Evolutionary conservation across 2,329 filamentous ascomycete species (phyloP).

Genomic region (Macrophomina pseudophaseolina): DNA sequence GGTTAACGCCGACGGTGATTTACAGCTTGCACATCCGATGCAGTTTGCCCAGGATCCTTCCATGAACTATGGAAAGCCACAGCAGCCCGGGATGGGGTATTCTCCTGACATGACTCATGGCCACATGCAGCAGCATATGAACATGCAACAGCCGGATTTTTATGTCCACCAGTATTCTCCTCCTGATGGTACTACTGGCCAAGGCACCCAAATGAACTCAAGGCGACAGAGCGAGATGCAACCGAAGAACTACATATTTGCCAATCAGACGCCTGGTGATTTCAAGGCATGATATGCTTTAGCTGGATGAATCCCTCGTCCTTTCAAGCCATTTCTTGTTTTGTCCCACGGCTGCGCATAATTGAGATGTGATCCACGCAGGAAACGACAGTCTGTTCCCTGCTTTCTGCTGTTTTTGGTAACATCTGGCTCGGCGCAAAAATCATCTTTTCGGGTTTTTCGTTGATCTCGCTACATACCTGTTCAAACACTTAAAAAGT

Average conservation of each 20-base stretch:
- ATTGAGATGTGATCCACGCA: conserved; percentile 10
- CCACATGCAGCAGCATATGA: conserved; percentile 20
- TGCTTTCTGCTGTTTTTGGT: conserved; percentile 16
- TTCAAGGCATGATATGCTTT: conserved; percentile 38
- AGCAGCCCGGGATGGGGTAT: conserved; percentile 3
- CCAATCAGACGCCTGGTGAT: conserved; percentile 53
- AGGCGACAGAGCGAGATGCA: conserved; percentile 36
- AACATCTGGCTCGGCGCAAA: conserved; percentile 19
- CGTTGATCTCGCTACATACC: conserved; percentile 25
- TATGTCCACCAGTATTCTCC: conserved; percentile 56
- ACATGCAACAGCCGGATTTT: conserved; percentile 44
- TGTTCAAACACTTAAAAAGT: conserved; percentile 24
- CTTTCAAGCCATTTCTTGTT: conserved; percentile 13
- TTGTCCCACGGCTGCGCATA: conserved; percentile 9
- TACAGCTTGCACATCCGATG: conserved; percentile 29
- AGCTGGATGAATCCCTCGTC: background rate
- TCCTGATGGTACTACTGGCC: conserved; percentile 33
- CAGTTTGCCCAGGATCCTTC: conserved; percentile 27
- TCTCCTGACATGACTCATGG: conserved; percentile 3
- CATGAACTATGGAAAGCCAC: conserved; percentile 13
- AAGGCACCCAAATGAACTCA: conserved; percentile 29
- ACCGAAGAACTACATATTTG: conserved; percentile 55
- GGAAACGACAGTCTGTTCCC: conserved; percentile 17
- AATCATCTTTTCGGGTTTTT: conserved; percentile 19
- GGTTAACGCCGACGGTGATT: conserved; percentile 29